Evolutionary conservation across 257 asterid species (phyloP).

Genomic region (Nicotiana attenuata): DNA sequence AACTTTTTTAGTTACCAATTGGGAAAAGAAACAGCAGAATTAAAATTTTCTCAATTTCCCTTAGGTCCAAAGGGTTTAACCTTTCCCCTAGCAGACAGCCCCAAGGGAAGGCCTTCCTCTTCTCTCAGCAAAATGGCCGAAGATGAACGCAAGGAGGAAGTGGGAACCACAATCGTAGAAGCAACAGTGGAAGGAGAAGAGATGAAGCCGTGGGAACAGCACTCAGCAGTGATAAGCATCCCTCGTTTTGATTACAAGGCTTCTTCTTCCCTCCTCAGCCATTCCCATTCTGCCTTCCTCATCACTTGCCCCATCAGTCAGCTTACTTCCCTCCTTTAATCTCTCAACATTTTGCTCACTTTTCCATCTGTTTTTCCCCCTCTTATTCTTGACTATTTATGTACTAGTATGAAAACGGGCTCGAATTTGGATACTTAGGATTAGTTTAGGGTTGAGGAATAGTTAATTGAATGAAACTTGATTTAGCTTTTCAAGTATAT

Average conservation of each 20-base stretch:
- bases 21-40: too few relatives aligned
- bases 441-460: background rate
- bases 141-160: background rate
- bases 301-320: constrained; percentile 4
- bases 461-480: background rate
- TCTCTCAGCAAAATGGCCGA: background rate
- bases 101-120: background rate
- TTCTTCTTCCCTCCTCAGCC: constrained; percentile 18
- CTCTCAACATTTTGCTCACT: background rate
- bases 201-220: constrained; percentile 58
- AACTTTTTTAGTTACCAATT: too few relatives aligned
- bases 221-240: constrained; percentile 42
- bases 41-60: too few relatives aligned
- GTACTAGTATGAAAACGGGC: background rate
- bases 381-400: background rate
- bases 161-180: background rate
- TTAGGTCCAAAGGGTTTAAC: too few relatives aligned
- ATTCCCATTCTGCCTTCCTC: too few relatives aligned
- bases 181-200: constrained; percentile 10
- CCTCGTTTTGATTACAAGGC: constrained; percentile 46
- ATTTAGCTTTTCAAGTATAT: background rate
- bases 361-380: background rate
- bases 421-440: background rate
- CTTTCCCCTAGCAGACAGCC: too few relatives aligned
- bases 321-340: background rate